phyloP scores from a whole-genome alignment of 2,329 filamentous ascomycete species.

The Epichloe sp. region DNA sequence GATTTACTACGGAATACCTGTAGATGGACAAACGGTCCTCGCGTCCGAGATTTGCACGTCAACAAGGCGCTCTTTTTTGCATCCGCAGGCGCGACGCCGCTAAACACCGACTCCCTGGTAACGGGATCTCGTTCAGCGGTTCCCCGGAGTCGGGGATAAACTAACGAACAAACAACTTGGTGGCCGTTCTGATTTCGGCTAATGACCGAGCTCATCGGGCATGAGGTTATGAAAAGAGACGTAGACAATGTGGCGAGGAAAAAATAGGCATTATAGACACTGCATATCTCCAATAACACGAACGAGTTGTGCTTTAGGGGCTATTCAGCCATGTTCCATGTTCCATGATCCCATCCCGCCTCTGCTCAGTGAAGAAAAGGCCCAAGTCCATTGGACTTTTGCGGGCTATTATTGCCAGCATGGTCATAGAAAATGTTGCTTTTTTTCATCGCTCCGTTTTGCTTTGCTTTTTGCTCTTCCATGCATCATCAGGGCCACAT shows the following conservation, averaged over 20 bases:
- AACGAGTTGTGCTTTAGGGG: background rate
- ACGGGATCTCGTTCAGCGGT: background rate
- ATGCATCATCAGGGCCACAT: background rate
- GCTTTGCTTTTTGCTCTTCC: background rate
- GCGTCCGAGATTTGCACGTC: background rate
- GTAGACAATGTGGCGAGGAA: background rate
- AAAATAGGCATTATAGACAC: too few species aligned
- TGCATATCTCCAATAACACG: too few species aligned
- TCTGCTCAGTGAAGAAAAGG: too few species aligned
- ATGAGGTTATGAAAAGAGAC: background rate
- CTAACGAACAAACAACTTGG: background rate
- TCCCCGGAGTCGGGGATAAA: background rate
- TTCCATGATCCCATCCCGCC: background rate
- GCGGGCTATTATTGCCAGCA: background rate
- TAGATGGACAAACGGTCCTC: background rate
- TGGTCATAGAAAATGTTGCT: background rate
- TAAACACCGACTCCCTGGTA: conserved; percentile 1
- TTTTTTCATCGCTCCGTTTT: too few species aligned
- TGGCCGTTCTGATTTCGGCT: background rate
- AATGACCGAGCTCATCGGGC: background rate
- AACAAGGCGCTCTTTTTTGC: background rate
- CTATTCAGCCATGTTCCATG: background rate
- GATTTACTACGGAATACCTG: background rate
- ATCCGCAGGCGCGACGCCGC: background rate
- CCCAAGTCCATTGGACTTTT: background rate